Base-by-base conservation (phyloP, 768 basidiomycete species). In the Trametes punicea region DNA sequence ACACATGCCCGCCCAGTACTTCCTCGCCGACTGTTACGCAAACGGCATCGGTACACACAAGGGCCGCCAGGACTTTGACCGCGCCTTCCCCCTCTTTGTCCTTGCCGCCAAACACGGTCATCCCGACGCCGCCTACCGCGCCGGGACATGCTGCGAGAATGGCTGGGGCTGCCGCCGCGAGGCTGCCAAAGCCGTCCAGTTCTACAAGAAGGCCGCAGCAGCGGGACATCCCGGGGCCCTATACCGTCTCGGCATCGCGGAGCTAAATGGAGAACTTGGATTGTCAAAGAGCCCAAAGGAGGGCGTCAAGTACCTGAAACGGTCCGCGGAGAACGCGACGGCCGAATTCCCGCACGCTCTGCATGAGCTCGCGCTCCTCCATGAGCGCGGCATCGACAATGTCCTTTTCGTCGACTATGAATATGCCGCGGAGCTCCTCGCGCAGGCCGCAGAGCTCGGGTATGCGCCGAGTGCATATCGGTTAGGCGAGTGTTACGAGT, bases 261-360 rank as follows among this genome's bases (percentile, higher is more conserved):
- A 98, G 69, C 83, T 99, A 53, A 98, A 98, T 63, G 96, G 96
- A 60, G 93, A 97, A 70, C 81, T 99, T 2, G 87, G 92, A 0
- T 76, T 95, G 15, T 80, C 85, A 23, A 90, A 87, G 70, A 84
- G 87, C 42, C 91, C 94, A 6, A 92, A 91, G 73, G 97, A 98
- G 70, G 97, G 97, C 56, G 92, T 98, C 63, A 97, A 97, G 74
- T 98, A 95, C 94, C 82, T 99, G 60, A 98, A 98, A 72, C 83
- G 97, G 50, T 93, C 93, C 31, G 94, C 95, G 5, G 97, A 98
- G 71, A 83, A 90, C 67, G 90, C 90, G 1, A 96, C 92, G 2
- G 89, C 92, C 42, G 94, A 96, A 73, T 97, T 96, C 70, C 94
- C 96, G 0, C 95, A 98, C 67, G 95, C 95, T 1, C 75, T 99